Evolutionary conservation across 2,329 filamentous ascomycete species (phyloP).

Genomic region (Colletotrichum zoysiae): DNA sequence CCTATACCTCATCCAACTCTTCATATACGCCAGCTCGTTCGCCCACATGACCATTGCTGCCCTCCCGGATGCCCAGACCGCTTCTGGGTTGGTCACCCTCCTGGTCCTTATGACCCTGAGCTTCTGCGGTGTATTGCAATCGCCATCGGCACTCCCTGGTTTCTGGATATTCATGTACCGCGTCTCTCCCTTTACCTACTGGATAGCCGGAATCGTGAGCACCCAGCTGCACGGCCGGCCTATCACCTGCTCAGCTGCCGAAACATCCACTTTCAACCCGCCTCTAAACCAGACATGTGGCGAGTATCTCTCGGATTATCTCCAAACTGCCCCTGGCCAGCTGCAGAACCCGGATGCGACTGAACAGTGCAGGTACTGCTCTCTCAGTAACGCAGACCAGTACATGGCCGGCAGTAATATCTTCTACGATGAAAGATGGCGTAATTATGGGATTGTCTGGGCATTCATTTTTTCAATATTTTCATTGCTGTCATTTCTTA

Average conservation of each 20-base stretch:
- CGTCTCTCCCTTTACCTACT: constrained; percentile 76
- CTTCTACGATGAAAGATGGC: constrained; percentile 69
- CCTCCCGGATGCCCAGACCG: constrained; percentile 76
- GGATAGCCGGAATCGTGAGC: constrained; percentile 75
- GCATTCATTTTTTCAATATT: constrained; percentile 76
- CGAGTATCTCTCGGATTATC: constrained; percentile 71
- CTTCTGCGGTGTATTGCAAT: constrained; percentile 75
- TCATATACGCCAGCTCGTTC: constrained; percentile 80
- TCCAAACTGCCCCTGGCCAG: constrained; percentile 63
- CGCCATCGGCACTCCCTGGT: constrained; percentile 68
- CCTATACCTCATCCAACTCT: constrained; percentile 73
- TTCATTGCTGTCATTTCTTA: constrained; percentile 70
- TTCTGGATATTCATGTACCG: constrained; percentile 87
- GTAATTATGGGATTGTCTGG: constrained; percentile 79
- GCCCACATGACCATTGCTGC: constrained; percentile 80
- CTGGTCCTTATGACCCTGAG: constrained; percentile 69
- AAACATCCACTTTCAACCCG: constrained; percentile 74
- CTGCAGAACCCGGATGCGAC: constrained; percentile 72
- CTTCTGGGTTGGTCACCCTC: constrained; percentile 72
- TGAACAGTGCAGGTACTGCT: constrained; percentile 74
- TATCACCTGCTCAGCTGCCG: constrained; percentile 65
- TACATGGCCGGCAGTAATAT: constrained; percentile 63
- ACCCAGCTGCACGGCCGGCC: constrained; percentile 70
- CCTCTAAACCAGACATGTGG: constrained; percentile 73
- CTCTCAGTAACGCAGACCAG: constrained; percentile 72